Evolutionary conservation across 2,329 filamentous ascomycete species (phyloP), one percentile per base, ranked within the genome.

Genomic region (Immersiporthe knoxdaviesiana): DNA sequence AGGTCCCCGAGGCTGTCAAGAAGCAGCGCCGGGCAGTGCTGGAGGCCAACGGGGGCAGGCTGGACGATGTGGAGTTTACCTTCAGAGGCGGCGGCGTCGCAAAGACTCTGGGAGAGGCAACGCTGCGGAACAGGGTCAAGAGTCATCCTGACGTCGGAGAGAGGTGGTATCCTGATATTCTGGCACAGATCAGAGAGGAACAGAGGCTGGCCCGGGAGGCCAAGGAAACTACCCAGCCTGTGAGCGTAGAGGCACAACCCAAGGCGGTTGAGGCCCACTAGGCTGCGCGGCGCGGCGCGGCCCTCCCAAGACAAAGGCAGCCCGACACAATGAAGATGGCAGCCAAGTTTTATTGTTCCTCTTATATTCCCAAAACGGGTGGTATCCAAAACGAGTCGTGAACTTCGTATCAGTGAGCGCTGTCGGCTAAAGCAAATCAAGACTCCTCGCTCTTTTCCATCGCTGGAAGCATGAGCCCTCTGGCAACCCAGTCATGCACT

Each of bases 111-210:
- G 93, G 93, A 5, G 92, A 97, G 83, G 93, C 93, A 14, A 97
- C 92, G 69, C 81, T 97, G 77, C 86, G 92, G 81, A 97, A 97
- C 79, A 82, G 93, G 18, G 85, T 97, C 74, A 96, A 94, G 85
- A 94, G 91, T 73, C 93, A 97, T 81, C 91, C 91, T 3, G 93
- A 97, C 78, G 93, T 97, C 1, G 92, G 92, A 1, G 91, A 94
- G 83, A 84, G 89, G 74, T 97, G 92, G 88, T 92, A 91, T 76
- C 90, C 90, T 3, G 88, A 91, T 58, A 85, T 90, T 27, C 75
- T 89, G 72, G 79, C 79, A 70, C 82, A 83, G 70, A 87, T 91
- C 65, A 84, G 85, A 65, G 85, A 85, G 74, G 86, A 90, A 78
- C 85, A 90, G 80, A 77, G 72, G 73, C 78, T 80, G 73, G 79